phyloP scores from a whole-genome alignment of 805 yeast species.

The Teunomyces gatunensis region DNA sequence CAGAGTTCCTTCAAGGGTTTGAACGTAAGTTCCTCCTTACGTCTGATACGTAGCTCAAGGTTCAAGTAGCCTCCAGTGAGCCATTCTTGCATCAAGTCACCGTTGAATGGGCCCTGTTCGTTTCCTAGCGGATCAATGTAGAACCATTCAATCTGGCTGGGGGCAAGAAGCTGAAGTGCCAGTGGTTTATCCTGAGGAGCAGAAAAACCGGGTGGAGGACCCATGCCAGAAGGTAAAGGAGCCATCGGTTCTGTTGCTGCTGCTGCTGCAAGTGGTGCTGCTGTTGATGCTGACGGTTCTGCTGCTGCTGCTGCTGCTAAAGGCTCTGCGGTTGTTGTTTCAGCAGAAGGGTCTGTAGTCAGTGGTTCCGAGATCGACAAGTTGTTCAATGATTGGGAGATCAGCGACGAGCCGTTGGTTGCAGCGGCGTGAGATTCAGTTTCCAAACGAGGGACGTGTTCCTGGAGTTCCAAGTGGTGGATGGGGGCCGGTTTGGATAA shows the following conservation, averaged over 20 bases:
- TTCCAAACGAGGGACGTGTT: background rate
- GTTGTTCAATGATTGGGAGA: background rate
- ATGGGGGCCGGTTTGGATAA: constrained; percentile 29
- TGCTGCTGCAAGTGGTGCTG: background rate
- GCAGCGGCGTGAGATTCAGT: background rate
- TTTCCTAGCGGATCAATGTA: constrained; percentile 69
- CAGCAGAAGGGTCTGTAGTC: background rate
- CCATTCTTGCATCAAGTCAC: constrained; percentile 78
- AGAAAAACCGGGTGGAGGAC: constrained; percentile 11
- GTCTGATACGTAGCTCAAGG: constrained; percentile 52
- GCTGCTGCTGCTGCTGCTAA: too few species aligned
- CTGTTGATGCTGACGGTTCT: too few species aligned
- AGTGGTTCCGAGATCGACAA: background rate
- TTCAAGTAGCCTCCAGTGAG: constrained; percentile 56
- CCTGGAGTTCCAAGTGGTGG: constrained; percentile 35
- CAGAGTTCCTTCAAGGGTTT: constrained; percentile 54
- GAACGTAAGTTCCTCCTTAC: constrained; percentile 53
- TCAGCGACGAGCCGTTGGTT: background rate
- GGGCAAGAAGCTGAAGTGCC: constrained; percentile 21
- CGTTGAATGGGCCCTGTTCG: constrained; percentile 81
- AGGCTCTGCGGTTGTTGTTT: background rate
- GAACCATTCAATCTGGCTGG: constrained; percentile 58
- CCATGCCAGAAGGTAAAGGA: background rate
- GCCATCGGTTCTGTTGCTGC: too few species aligned
- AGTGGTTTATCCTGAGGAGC: constrained; percentile 1